Conservation (phyloP, 1,139 yeast genomes). For the Yamadazyma dushanensis region DNA sequence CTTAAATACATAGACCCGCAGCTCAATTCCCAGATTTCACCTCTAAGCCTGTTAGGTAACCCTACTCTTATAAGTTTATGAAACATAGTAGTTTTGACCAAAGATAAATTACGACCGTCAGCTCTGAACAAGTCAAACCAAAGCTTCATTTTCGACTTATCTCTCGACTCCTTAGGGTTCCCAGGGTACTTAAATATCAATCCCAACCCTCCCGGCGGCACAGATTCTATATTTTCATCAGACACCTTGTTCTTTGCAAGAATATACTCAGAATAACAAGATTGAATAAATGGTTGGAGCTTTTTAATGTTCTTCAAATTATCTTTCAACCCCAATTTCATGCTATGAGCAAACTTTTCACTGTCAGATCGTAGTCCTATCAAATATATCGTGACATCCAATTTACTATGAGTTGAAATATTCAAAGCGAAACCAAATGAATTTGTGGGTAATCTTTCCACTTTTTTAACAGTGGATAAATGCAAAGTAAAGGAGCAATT, state of each 20-base stretch:
- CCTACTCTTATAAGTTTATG: conserved; percentile 86
- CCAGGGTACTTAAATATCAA: conserved; percentile 86
- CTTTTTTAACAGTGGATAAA: conserved; percentile 75
- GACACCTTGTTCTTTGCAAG: conserved; percentile 58
- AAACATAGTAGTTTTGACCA: conserved; percentile 74
- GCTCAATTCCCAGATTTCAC: conserved; percentile 94
- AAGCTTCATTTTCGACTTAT: conserved; percentile 80
- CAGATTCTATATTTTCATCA: conserved; percentile 43
- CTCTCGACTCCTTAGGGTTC: conserved; percentile 71
- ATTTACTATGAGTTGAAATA: conserved; percentile 67
- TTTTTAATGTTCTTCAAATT: conserved; percentile 64
- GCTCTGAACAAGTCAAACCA: conserved; percentile 90
- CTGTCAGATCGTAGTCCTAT: conserved; percentile 78
- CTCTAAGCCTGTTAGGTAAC: conserved; percentile 85
- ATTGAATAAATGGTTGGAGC: conserved; percentile 63
- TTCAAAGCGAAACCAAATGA: conserved; percentile 78
- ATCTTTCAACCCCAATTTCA: conserved; percentile 62
- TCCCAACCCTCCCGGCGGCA: conserved; percentile 87
- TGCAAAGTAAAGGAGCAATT: conserved; percentile 73
- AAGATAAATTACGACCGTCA: conserved; percentile 81
- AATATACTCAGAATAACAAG: conserved; percentile 85
- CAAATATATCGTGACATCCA: conserved; percentile 66
- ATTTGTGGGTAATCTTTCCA: conserved; percentile 78
- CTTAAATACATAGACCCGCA: conserved; percentile 84
- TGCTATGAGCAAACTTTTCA: conserved; percentile 71